Base-by-base conservation (phyloP, 768 basidiomycete species). In the Pleurotus citrinopileatus region DNA sequence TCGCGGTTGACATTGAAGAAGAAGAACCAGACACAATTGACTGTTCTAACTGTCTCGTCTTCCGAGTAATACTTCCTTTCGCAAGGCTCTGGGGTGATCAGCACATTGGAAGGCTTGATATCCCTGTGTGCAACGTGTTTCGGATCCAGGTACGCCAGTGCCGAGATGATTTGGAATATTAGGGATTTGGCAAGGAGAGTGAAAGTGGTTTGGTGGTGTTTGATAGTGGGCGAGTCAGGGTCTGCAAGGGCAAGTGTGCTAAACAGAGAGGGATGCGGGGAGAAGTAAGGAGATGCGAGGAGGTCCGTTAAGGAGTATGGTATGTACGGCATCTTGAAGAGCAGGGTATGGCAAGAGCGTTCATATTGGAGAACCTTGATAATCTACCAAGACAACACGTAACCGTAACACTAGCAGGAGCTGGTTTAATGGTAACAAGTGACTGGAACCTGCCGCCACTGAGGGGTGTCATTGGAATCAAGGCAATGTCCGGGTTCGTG, bases 101-200 rank as follows among this genome's bases (percentile, higher is more conserved):
- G 75, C 26, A 94, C 71, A 62, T 97, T 97, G 32, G 77, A 71
- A 0, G 95, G 94, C 52, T 93, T 94, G 59, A 97, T 75, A 65
- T 97, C 94, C 5, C 95, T 76, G 60, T 98, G 95, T 1, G 91
- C 89, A 40, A 96, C 80, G 2, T 64, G 60, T 9, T 70, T 65
- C 1, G 66, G 59, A 7, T 97, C 92, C 4, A 97, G 74, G 67
- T 88, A 87, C 0, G 75, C 73, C 0, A 94, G 63, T 0, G 84
- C 93, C 1, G 67, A 68, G 3, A 91, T 66, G 27, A 86, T 69
- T 59, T 96, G 93, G 58, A 78, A 79, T 12, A 86, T 72, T 57
- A 94, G 68, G 2, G 87, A 84, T 58, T 81, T 80, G 0, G 83
- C 64, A 23, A 89, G 65, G 25, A 73, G 42, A 28, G 59, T 59